These are phyloP conservation scores for Penicillium argentinense DNA, from an alignment of 495 filamentous ascomycete genomes.

Conservation along the genomic window DNA sequence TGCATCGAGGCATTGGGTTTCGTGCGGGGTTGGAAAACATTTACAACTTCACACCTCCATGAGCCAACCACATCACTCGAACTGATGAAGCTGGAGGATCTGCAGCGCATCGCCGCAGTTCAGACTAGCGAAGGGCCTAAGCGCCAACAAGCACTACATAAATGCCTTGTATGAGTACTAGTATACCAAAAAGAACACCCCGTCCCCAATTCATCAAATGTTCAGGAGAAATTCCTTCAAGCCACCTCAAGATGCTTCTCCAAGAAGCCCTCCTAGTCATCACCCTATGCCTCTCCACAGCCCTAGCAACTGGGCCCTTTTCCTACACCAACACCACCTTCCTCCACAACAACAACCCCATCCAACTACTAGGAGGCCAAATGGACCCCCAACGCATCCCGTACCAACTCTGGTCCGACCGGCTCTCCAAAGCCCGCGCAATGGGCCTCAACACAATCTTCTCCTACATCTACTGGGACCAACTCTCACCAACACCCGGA, in stretches of 20 bases:
- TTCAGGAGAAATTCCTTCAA: too few species aligned
- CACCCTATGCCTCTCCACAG: slow-evolving; percentile 3
- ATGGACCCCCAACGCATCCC: slow-evolving; percentile 52
- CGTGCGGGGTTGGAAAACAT: slow-evolving; percentile 8
- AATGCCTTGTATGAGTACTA: not conserved
- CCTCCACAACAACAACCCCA: slow-evolving; percentile 40
- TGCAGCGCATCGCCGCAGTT: not conserved
- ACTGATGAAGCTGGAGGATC: too few species aligned
- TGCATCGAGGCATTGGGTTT: slow-evolving; percentile 1
- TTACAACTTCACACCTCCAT: not conserved
- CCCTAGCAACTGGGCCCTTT: slow-evolving; percentile 11
- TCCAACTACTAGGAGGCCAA: slow-evolving; percentile 48
- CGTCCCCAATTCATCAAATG: too few species aligned
- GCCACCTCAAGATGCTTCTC: slow-evolving; percentile 5
- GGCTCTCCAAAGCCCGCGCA: slow-evolving; percentile 37
- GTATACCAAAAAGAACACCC: too few species aligned
- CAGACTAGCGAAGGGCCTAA: slow-evolving; percentile 3
- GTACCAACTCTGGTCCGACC: slow-evolving; percentile 39
- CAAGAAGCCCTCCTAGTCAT: slow-evolving; percentile 2
- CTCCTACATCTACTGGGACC: slow-evolving; percentile 49
- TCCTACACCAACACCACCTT: slow-evolving; percentile 30
- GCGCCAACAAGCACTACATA: not conserved
- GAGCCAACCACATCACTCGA: slow-evolving; percentile 7
- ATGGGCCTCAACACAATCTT: slow-evolving; percentile 52
- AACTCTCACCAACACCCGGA: slow-evolving; percentile 37